phyloP scores from a whole-genome alignment of 1,284 basidiomycete species.

The Heterobasidion occidentale region DNA sequence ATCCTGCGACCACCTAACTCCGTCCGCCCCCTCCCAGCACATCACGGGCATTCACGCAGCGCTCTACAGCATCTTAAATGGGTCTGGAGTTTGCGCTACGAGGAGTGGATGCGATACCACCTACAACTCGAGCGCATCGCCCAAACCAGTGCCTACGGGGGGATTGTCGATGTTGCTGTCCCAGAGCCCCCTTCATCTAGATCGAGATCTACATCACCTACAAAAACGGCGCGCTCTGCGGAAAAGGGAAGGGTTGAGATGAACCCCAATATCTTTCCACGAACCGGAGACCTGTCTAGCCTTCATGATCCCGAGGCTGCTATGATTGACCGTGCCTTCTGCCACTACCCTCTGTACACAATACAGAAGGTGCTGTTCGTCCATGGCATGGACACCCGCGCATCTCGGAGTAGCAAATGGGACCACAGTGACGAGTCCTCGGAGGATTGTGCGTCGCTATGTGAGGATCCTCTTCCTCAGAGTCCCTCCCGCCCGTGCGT shows the following conservation, averaged over 20 bases:
- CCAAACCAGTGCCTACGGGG: constrained; percentile 21
- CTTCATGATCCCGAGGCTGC: constrained; percentile 45
- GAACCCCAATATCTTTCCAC: constrained; percentile 43
- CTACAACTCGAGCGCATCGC: constrained; percentile 18
- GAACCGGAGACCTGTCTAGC: constrained; percentile 52
- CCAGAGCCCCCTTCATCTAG: constrained; percentile 12
- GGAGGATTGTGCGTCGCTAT: background rate
- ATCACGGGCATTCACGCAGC: constrained; percentile 54
- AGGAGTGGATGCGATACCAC: constrained; percentile 37
- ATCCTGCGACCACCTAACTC: background rate
- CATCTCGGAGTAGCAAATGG: background rate
- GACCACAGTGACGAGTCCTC: background rate
- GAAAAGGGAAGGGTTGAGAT: constrained; percentile 11
- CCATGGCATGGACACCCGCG: constrained; percentile 37
- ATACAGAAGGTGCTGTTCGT: constrained; percentile 56
- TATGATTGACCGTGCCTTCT: constrained; percentile 46
- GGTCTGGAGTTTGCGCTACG: constrained; percentile 48
- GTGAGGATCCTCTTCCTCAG: background rate
- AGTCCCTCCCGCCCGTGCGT: background rate
- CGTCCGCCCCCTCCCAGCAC: constrained; percentile 16
- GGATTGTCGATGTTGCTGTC: constrained; percentile 20
- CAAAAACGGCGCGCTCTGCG: background rate
- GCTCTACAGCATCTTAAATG: constrained; percentile 48
- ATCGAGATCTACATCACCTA: constrained; percentile 1
- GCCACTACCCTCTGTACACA: constrained; percentile 51